Evolutionary conservation across 768 basidiomycete species (phyloP), one percentile per base, ranked within the genome.

Genomic region (Mycena indigotica): DNA sequence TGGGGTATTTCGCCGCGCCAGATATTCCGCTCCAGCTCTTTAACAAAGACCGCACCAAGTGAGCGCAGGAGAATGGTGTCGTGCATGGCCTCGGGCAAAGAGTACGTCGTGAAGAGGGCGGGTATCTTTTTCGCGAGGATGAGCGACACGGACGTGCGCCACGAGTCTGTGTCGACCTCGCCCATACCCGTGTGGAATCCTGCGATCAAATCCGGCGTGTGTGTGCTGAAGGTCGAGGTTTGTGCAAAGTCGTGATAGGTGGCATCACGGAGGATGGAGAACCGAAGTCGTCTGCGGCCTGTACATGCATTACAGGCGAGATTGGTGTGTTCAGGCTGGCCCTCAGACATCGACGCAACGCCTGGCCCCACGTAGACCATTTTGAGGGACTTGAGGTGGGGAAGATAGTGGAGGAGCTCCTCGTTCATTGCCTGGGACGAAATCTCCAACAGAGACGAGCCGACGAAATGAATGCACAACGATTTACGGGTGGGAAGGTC

Each of bases 391-490:
- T 26, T 23, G 21, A 48, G 46, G 13, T 48, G 25, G 13, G 41
- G 41, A 8, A 44, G 41, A 23, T 44, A 44, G n/a, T 44, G 41
- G n/a, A 44, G 41, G n/a, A 63, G 46, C 30, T 63, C 58, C 24
- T 63, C 58, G 48, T 48, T 53, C 48, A 63, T 60, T 1, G 2
- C 52, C 10, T 16, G 35, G 1, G 40, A 28, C 4, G 8, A 0
- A 2, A 45, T 12, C 23, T 63, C 62, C 4, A 39, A 46, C 3
- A 1, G 0, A 6, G 32, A 32, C 3, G 55, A 54, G 19, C 38
- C 62, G 16, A 63, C 52, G 24, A 63, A 29, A 29, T 63, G 62
- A 17, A 63, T 53, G 17, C 55, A 56, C 0, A 61, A 28, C 28
- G 30, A 29, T 12, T n/a, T 17, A 23, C 59, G 59, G 28, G 25